Evolutionary conservation across 2,329 filamentous ascomycete genomes (phyloP).

Genomic region (Trichoderma afroharzianum): DNA sequence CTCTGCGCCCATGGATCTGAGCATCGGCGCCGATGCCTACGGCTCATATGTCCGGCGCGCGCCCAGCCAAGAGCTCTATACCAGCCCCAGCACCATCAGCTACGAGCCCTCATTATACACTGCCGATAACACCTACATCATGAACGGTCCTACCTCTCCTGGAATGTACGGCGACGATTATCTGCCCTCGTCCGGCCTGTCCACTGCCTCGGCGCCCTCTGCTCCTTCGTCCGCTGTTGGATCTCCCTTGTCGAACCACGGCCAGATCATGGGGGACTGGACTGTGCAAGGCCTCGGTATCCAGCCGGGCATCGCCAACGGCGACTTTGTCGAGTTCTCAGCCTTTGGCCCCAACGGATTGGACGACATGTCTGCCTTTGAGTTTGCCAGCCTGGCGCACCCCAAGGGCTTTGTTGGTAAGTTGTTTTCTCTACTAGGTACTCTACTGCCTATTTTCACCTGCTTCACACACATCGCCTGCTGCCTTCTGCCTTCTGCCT

Average conservation of each 20-base stretch:
- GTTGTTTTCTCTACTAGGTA: conserved; percentile 29
- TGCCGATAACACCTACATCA: conserved; percentile 43
- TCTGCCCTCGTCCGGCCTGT: conserved; percentile 56
- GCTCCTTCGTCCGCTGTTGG: conserved; percentile 64
- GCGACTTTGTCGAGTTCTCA: conserved; percentile 55
- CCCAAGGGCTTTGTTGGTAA: conserved; percentile 56
- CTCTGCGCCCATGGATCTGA: conserved; percentile 45
- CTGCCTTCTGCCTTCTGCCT: neutral
- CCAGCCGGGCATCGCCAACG: conserved; percentile 60
- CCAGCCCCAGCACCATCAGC: conserved; percentile 30
- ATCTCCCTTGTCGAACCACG: conserved; percentile 62
- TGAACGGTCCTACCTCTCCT: conserved; percentile 47
- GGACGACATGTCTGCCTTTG: conserved; percentile 48
- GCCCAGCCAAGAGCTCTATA: conserved; percentile 29
- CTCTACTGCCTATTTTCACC: conserved; percentile 13
- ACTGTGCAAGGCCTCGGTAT: conserved; percentile 52
- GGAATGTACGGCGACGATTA: conserved; percentile 48
- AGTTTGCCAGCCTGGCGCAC: conserved; percentile 37
- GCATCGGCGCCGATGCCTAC: conserved; percentile 46
- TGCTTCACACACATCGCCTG: neutral
- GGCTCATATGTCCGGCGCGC: conserved; percentile 37
- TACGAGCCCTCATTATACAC: conserved; percentile 49
- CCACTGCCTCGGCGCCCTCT: conserved; percentile 58
- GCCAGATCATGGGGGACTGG: conserved; percentile 59
- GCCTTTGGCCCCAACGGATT: conserved; percentile 47